Evolutionary conservation across 176 grass and related monocot species (phyloP), one percentile per base, ranked within the genome.

Genomic region (Tillandsia fasciculata): DNA sequence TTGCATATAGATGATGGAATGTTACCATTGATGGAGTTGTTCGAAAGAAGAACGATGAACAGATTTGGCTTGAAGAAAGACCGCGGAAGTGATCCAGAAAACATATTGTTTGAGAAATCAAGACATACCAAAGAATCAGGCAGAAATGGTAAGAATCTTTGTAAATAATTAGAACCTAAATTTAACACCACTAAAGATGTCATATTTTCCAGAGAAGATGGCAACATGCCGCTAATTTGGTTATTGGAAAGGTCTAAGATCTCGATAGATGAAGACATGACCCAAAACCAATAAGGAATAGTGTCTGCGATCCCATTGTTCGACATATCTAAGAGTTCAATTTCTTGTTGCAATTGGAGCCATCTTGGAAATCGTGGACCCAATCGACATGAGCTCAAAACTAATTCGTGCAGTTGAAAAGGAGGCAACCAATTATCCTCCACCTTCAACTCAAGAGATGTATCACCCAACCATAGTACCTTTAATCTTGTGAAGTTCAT

Each of bases 251-350:
- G 24, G 24, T 69, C 69, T 53, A 81, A 63, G n/a, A 2, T 17
- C 2, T 0, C 9, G 3, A 87, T 53, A 0, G 64, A 50, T 3
- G 72, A 12, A 11, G 73, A 23, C 27, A 28, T 10, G 50, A 79
- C 71, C 78, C 87, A 73, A 49, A 90, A 9, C 79, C 78, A 85
- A 72, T 81, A 27, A 0, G 83, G 73, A 1, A 83, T 11, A 1
- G 2, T 59, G 0, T 75, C 76, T 1, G 63, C 59, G 53, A 87
- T 83, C 76, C 64, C 22, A n/a, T 72, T 52, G 11, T 87, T 61
- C 10, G 85, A 80, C 23, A 87, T 70, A 58, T 76, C 76, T 11
- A 87, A 26, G 20, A 0, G 0, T 0, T 0, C 0, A 18, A 72
- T 1, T 8, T 8, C 9, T 28, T 63, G 54, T 69, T 72, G 67